Evolutionary conservation across 345 rosid species (phyloP).

Genomic region (Pugionium cornutum): DNA sequence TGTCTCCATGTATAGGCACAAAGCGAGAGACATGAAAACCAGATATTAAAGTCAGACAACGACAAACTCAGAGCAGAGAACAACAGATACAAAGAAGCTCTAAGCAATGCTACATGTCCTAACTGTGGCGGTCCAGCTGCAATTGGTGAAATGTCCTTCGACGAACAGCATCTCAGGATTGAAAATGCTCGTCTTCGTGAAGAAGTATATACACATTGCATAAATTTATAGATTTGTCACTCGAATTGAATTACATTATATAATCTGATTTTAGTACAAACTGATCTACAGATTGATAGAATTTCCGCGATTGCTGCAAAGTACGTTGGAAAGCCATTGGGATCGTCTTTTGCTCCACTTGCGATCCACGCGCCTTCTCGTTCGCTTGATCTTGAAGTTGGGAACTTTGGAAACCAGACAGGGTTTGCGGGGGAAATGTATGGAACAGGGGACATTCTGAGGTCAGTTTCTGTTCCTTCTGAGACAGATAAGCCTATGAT

Average conservation of each 20-base stretch:
- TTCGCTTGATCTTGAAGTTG: slow-evolving; percentile 59
- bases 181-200: slow-evolving; percentile 89
- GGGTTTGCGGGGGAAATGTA: slow-evolving; percentile 79
- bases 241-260: background rate
- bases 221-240: background rate
- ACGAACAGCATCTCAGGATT: slow-evolving; percentile 91
- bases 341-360: slow-evolving; percentile 53
- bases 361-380: slow-evolving; percentile 56
- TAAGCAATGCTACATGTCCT: slow-evolving; percentile 72
- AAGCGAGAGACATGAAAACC: slow-evolving; percentile 82
- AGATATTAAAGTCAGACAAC: slow-evolving; percentile 78
- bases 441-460: slow-evolving; percentile 62
- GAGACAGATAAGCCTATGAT: slow-evolving; percentile 92
- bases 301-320: slow-evolving; percentile 83
- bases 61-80: slow-evolving; percentile 88
- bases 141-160: slow-evolving; percentile 95
- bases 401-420: slow-evolving; percentile 62
- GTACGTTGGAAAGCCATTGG: slow-evolving; percentile 73
- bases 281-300: slow-evolving; percentile 74
- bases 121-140: slow-evolving; percentile 89
- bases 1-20: slow-evolving; percentile 58
- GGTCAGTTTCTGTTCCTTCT: slow-evolving; percentile 51
- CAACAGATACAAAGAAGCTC: slow-evolving; percentile 80
- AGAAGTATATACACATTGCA: slow-evolving; percentile 52
- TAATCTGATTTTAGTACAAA: background rate